phyloP scores from a whole-genome alignment of 768 basidiomycete genomes.

The Lanmaoa rubissima region DNA sequence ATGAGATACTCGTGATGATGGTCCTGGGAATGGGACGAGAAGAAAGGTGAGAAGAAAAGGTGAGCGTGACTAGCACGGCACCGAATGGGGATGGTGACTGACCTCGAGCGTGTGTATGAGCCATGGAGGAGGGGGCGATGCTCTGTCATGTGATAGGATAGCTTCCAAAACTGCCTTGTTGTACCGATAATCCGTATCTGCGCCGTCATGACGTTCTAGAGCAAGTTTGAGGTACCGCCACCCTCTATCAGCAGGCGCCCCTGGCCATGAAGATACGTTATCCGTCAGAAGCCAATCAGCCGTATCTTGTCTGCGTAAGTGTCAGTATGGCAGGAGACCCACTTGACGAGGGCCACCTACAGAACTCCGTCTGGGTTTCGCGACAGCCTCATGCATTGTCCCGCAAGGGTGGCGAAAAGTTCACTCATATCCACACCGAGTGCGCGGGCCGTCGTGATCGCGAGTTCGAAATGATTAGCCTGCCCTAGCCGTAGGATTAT shows the following conservation, averaged over 20 bases:
- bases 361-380: constrained; percentile 56
- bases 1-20: constrained; percentile 85
- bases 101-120: constrained; percentile 76
- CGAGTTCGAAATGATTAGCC: constrained; percentile 72
- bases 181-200: constrained; percentile 72
- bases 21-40: constrained; percentile 35
- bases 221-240: constrained; percentile 87
- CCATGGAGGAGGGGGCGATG: constrained; percentile 75
- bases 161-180: constrained; percentile 75
- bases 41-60: background rate
- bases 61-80: background rate
- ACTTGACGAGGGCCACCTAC: constrained; percentile 39
- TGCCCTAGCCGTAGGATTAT: constrained; percentile 80
- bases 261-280: constrained; percentile 79
- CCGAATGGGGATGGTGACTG: constrained; percentile 8
- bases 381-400: constrained; percentile 75
- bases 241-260: constrained; percentile 72
- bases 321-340: constrained; percentile 3
- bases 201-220: constrained; percentile 73
- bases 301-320: constrained; percentile 54
- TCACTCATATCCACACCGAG: constrained; percentile 86
- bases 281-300: constrained; percentile 85
- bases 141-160: constrained; percentile 63
- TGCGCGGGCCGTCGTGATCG: constrained; percentile 71
- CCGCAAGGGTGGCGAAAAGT: constrained; percentile 73